phyloP scores from a whole-genome alignment of 2,329 filamentous ascomycete genomes.

The Neurospora crassa region DNA sequence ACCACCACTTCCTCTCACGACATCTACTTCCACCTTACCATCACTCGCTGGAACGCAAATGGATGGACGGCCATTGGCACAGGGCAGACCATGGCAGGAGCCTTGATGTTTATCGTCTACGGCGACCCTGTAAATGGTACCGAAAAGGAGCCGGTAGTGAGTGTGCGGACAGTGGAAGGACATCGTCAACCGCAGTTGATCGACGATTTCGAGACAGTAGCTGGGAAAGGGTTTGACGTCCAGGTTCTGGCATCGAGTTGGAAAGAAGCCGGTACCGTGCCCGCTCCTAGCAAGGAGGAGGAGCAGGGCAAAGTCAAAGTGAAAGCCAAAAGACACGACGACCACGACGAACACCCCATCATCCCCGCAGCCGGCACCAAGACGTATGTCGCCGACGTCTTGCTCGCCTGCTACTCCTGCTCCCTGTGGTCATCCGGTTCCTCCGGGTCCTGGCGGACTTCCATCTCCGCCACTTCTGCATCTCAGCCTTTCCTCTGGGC shows the following conservation, averaged over 20 bases:
- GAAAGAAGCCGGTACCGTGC: neutral
- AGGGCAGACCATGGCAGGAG: constrained; percentile 10
- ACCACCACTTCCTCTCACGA: constrained; percentile 5
- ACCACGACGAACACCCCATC: constrained; percentile 1
- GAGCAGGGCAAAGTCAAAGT: neutral
- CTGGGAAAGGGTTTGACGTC: neutral
- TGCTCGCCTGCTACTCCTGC: constrained; percentile 9
- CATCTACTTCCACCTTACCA: constrained; percentile 5
- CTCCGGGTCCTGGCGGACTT: neutral
- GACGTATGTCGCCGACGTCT: constrained; percentile 5
- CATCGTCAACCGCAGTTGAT: constrained; percentile 8
- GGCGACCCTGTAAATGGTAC: constrained; percentile 7
- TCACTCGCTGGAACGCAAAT: constrained; percentile 3
- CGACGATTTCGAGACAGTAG: neutral
- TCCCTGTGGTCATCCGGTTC: neutral
- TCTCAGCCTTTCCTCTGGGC: constrained; percentile 15
- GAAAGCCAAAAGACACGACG: neutral
- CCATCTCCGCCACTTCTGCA: neutral
- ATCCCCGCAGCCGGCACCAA: neutral
- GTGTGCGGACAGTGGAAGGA: constrained; percentile 9
- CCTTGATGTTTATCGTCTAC: constrained; percentile 14
- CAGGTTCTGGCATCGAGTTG: neutral
- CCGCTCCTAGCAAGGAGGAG: neutral
- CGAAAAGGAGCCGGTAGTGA: constrained; percentile 6
- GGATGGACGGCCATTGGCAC: constrained; percentile 16